Evolutionary conservation across 306 rosid species (phyloP).

Genomic region (Lathyrus aphaca): DNA sequence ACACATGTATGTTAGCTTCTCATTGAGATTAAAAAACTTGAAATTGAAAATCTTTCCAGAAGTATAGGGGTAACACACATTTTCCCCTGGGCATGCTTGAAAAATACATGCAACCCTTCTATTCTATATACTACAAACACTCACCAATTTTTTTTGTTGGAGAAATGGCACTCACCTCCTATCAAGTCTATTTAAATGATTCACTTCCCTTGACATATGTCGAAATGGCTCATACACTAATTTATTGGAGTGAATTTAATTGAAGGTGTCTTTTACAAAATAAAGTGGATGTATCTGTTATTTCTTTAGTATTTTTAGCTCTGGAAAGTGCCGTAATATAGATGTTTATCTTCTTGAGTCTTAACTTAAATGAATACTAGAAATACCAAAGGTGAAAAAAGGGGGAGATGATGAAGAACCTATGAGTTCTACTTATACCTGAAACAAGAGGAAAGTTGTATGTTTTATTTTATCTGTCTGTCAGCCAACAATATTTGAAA

Average conservation of each 20-base stretch:
- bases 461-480: conserved; percentile 19
- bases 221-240: background rate
- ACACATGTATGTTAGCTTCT: background rate
- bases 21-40: conserved; percentile 5
- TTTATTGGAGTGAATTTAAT: background rate
- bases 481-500: conserved; percentile 19
- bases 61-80: background rate
- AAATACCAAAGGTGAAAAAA: conserved; percentile 1
- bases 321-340: background rate
- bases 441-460: conserved; percentile 8
- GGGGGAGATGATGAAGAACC: conserved; percentile 8
- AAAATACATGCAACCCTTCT: background rate
- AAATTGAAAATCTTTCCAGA: conserved; percentile 11
- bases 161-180: background rate
- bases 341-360: conserved; percentile 8
- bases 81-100: background rate
- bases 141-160: background rate
- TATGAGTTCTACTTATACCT: conserved; percentile 4
- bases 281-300: background rate
- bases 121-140: background rate
- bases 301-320: background rate
- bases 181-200: background rate
- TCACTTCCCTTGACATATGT: background rate
- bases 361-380: conserved; percentile 7
- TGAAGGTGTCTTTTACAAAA: background rate